phyloP scores from a whole-genome alignment of 768 basidiomycete genomes.

The Pilatotrama ljubarskyi region DNA sequence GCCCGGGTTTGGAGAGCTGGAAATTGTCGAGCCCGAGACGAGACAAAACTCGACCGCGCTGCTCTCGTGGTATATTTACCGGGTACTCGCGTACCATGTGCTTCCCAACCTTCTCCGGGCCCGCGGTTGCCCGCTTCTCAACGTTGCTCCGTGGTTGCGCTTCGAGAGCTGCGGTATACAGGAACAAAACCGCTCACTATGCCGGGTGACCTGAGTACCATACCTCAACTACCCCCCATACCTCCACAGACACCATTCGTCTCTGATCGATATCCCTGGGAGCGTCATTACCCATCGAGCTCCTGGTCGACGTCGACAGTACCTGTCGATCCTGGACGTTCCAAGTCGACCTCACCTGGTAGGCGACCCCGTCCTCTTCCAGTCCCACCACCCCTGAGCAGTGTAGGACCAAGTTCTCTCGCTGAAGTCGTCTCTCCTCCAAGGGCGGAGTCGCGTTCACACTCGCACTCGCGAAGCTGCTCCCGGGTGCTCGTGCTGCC shows the following conservation, averaged over 20 bases:
- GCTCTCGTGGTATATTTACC: slow-evolving; percentile 11
- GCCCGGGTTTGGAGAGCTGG: slow-evolving; percentile 2
- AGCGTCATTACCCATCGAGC: slow-evolving; percentile 6
- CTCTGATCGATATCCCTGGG: slow-evolving; percentile 4
- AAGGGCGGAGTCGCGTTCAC: background rate
- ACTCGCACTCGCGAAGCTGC: slow-evolving; percentile 10
- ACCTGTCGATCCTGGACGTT: background rate
- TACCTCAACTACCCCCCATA: slow-evolving; percentile 7
- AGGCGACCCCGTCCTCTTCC: background rate
- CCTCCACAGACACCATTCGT: slow-evolving; percentile 8
- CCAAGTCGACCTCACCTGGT: slow-evolving; percentile 9
- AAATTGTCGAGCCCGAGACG: slow-evolving; percentile 20
- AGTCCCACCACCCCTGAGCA: background rate
- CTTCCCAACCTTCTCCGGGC: slow-evolving; percentile 11
- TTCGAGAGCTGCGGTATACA: background rate
- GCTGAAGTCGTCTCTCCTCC: background rate
- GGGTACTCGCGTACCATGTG: background rate
- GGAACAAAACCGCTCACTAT: background rate
- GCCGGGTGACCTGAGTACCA: background rate
- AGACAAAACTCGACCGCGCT: slow-evolving; percentile 16
- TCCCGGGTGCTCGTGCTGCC: slow-evolving; percentile 9
- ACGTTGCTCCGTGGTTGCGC: background rate
- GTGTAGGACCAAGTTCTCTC: background rate
- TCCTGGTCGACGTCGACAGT: background rate
- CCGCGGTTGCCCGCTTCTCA: background rate